phyloP scores from a whole-genome alignment of 2,329 filamentous ascomycete genomes.

The Mollisia scopiformis region DNA sequence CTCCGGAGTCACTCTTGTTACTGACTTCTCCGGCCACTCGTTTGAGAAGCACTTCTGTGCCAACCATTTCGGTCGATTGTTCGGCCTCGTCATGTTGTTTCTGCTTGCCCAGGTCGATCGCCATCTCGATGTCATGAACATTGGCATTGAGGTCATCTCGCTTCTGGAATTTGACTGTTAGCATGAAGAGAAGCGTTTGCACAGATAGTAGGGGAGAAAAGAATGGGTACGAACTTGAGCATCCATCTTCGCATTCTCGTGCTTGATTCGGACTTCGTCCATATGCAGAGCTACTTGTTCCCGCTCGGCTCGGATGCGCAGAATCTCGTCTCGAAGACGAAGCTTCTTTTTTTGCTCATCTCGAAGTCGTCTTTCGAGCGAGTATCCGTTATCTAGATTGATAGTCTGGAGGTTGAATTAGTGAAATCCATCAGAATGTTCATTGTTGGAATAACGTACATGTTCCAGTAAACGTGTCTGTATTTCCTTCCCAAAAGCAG shows the following conservation, averaged over 20 bases:
- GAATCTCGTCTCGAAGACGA: constrained; percentile 60
- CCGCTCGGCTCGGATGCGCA: constrained; percentile 59
- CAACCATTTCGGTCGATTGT: constrained; percentile 54
- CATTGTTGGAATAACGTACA: constrained; percentile 48
- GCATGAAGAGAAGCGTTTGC: too few relatives aligned
- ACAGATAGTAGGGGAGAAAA: constrained; percentile 19
- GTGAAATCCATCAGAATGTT: constrained; percentile 14
- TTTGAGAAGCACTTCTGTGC: constrained; percentile 60
- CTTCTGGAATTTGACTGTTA: too few relatives aligned
- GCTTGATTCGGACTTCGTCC: constrained; percentile 63
- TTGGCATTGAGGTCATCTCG: constrained; percentile 55
- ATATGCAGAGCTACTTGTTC: constrained; percentile 65
- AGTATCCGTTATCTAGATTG: constrained; percentile 60
- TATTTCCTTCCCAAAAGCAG: constrained; percentile 61
- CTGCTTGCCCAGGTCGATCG: constrained; percentile 52
- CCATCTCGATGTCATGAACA: constrained; percentile 66
- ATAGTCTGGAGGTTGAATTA: constrained; percentile 49
- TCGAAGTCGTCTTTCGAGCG: constrained; percentile 59
- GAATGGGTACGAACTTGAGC: constrained; percentile 47
- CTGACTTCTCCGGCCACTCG: constrained; percentile 57
- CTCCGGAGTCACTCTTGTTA: constrained; percentile 51
- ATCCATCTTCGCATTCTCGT: constrained; percentile 57
- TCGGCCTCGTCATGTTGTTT: constrained; percentile 51
- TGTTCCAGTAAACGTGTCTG: constrained; percentile 59
- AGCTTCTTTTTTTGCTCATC: constrained; percentile 60